phyloP scores from a whole-genome alignment of 2,329 filamentous ascomycete species.

The Arthrobotrys megalospora region DNA sequence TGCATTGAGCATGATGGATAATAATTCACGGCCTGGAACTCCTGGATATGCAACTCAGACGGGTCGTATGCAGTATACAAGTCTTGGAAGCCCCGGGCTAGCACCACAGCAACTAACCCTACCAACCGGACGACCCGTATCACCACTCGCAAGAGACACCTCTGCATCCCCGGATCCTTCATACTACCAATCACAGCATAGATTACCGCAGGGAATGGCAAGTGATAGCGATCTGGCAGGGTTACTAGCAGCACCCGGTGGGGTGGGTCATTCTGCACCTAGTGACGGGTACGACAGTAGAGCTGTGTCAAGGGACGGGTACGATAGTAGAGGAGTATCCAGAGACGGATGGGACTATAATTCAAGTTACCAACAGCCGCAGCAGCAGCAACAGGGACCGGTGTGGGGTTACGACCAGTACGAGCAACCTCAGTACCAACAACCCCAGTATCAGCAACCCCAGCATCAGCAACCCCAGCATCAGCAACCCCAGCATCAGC shows the following conservation, averaged over 20 bases:
- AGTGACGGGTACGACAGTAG: constrained; percentile 35
- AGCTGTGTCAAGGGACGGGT: constrained; percentile 19
- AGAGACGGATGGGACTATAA: constrained; percentile 18
- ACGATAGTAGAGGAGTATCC: constrained; percentile 13
- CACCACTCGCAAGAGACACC: constrained; percentile 33
- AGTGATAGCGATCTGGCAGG: constrained; percentile 51
- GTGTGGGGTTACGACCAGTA: constrained; percentile 3
- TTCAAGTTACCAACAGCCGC: background rate
- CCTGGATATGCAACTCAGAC: constrained; percentile 10
- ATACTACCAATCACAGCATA: constrained; percentile 11
- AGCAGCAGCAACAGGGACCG: background rate
- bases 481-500: constrained; percentile 64
- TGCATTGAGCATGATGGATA: constrained; percentile 12
- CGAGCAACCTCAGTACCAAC: constrained; percentile 38
- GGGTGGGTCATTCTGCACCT: constrained; percentile 15
- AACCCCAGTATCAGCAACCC: constrained; percentile 40
- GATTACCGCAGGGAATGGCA: constrained; percentile 25
- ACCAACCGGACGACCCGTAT: constrained; percentile 18
- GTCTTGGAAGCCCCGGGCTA: constrained; percentile 35
- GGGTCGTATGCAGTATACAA: constrained; percentile 1
- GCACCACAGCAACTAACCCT: constrained; percentile 33
- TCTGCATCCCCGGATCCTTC: background rate
- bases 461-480: constrained; percentile 65
- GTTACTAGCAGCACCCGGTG: constrained; percentile 26
- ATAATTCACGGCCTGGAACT: constrained; percentile 29